Evolutionary conservation across 2,329 filamentous ascomycete species (phyloP).

Genomic region (Colletotrichum lini): DNA sequence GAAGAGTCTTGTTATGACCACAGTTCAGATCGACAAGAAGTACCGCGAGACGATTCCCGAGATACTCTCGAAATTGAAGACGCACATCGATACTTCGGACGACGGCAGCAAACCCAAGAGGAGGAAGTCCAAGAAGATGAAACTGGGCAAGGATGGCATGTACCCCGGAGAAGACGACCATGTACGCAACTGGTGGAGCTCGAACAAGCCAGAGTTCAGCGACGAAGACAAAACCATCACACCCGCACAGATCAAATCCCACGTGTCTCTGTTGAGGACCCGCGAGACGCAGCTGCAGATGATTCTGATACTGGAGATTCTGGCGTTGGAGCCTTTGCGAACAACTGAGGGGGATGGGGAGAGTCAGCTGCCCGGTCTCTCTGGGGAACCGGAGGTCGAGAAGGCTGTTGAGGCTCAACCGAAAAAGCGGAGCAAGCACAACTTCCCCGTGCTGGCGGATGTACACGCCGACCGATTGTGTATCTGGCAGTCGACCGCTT

Average conservation of each 20-base stretch:
- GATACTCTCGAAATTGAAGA: conserved; percentile 71
- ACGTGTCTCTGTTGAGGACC: conserved; percentile 76
- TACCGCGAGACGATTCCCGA: conserved; percentile 79
- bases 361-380: conserved; percentile 62
- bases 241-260: conserved; percentile 70
- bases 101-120: conserved; percentile 58
- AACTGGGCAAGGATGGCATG: conserved; percentile 76
- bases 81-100: conserved; percentile 70
- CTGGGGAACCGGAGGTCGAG: conserved; percentile 53
- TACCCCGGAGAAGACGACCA: conserved; percentile 77
- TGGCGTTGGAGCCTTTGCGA: conserved; percentile 75
- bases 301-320: conserved; percentile 82
- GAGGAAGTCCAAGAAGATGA: conserved; percentile 74
- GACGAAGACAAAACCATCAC: conserved; percentile 62
- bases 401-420: conserved; percentile 51
- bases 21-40: conserved; percentile 82
- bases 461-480: conserved; percentile 83
- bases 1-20: conserved; percentile 77
- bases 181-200: conserved; percentile 79
- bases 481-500: conserved; percentile 85
- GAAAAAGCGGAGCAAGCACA: conserved; percentile 74
- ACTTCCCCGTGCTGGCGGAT: conserved; percentile 77
- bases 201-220: conserved; percentile 64
- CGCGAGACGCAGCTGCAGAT: conserved; percentile 86
- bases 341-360: conserved; percentile 58